Conservation (phyloP, 23 red algal genomes). For the Gracilaria domingensis region DNA sequence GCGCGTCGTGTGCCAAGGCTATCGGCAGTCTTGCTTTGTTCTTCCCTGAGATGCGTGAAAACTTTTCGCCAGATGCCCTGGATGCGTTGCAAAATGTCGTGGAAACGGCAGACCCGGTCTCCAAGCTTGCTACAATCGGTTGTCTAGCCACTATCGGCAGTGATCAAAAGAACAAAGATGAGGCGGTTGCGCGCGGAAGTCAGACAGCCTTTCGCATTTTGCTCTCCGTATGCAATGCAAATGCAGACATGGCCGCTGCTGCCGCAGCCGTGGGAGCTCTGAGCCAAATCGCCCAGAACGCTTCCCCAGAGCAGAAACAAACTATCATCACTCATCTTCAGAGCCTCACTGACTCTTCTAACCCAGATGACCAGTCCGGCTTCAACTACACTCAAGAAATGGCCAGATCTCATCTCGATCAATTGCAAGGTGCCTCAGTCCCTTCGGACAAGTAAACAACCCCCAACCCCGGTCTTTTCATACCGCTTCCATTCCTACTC, state of each 20-base stretch:
- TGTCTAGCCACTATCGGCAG: conserved; percentile 61
- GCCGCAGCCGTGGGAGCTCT: conserved; percentile 56
- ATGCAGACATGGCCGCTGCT: conserved; percentile 50
- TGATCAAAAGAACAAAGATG: conserved; percentile 11
- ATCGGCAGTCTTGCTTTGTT: conserved; percentile 48
- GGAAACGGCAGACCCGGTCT: conserved; percentile 49
- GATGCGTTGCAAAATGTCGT: conserved; percentile 42
- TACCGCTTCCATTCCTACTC: background rate
- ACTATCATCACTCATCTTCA: conserved; percentile 15
- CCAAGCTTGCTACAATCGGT: conserved; percentile 65
- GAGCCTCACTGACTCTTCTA: background rate
- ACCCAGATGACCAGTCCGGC: conserved; percentile 31
- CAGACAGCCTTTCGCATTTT: conserved; percentile 39
- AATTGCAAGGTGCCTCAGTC: conserved; percentile 13
- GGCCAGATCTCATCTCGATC: conserved; percentile 38
- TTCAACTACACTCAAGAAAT: conserved; percentile 58
- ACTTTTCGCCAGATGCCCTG: conserved; percentile 40
- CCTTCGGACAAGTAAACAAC: background rate
- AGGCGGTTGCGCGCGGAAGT: conserved; percentile 1
- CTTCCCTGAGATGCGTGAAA: conserved; percentile 45
- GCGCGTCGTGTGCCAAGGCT: conserved; percentile 57
- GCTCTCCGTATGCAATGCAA: background rate
- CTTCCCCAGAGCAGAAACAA: conserved; percentile 12
- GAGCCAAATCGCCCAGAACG: conserved; percentile 57
- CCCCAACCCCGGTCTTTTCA: background rate